A percentile compares a stretch with the other conserved stretches of the same genome.
Evolutionary conservation across 352 stramenopile species (phyloP).

Genomic region (Globisporangium abappressorium): DNA sequence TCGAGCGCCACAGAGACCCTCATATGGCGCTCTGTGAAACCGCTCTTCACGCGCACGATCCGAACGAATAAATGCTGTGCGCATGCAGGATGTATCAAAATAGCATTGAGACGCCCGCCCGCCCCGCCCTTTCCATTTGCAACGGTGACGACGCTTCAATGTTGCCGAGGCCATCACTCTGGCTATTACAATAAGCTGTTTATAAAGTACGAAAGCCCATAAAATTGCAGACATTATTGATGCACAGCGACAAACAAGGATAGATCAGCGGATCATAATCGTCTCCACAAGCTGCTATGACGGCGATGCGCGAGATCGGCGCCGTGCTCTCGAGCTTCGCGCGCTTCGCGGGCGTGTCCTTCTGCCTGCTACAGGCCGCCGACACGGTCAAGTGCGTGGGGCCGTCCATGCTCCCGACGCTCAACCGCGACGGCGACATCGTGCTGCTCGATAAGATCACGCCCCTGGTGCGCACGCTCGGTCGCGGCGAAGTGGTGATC

Average conservation of each 20-base stretch:
- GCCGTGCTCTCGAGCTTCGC: conserved; percentile 62
- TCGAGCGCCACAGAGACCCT: background rate
- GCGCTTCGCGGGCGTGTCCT: conserved; percentile 72
- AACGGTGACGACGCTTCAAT: background rate
- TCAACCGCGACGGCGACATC: conserved; percentile 88
- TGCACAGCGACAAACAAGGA: background rate
- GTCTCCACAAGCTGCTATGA: conserved; percentile 7
- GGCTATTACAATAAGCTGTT: background rate
- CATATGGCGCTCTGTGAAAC: background rate
- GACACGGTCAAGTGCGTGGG: conserved; percentile 88
- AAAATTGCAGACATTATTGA: background rate
- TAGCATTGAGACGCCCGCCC: background rate
- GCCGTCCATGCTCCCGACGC: conserved; percentile 89
- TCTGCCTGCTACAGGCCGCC: conserved; percentile 60
- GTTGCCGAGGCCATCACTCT: conserved; percentile 1
- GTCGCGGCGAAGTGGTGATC: conserved; percentile 86
- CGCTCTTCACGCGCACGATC: background rate
- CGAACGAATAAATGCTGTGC: background rate
- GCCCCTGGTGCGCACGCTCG: conserved; percentile 54
- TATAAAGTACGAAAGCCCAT: background rate
- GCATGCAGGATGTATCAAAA: background rate
- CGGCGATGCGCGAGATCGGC: conserved; percentile 36
- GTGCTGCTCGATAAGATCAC: conserved; percentile 89
- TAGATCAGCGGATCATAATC: background rate
- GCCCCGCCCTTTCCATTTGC: background rate